phyloP scores from a whole-genome alignment of 306 rosid genomes.

The Vicia faba region DNA sequence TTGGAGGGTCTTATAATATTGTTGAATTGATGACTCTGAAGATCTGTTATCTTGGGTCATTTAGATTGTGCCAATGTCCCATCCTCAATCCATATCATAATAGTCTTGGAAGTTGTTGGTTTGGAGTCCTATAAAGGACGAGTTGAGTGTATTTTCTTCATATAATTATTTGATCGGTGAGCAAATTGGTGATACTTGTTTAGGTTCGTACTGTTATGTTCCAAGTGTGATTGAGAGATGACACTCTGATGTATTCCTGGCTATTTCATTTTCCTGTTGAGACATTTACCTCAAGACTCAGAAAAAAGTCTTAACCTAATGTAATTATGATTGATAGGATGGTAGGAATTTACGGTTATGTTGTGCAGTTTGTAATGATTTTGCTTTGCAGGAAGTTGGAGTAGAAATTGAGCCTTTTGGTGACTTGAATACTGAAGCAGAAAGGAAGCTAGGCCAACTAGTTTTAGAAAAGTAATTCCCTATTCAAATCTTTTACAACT shows the following conservation, averaged over 20 bases:
- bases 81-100: neutral
- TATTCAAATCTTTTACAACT: neutral
- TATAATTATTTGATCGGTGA: neutral
- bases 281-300: neutral
- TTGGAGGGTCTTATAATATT: too few species aligned
- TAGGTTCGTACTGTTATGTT: too few species aligned
- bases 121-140: constrained; percentile 3
- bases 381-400: constrained; percentile 73
- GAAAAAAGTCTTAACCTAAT: constrained; percentile 1
- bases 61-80: constrained; percentile 1
- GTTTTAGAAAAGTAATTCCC: constrained; percentile 75
- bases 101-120: neutral
- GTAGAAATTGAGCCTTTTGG: constrained; percentile 82
- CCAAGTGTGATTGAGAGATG: neutral
- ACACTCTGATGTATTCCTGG: neutral
- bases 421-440: constrained; percentile 86
- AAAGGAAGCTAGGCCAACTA: constrained; percentile 82
- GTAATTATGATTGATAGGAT: neutral
- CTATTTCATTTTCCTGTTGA: constrained; percentile 17
- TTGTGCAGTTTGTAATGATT: constrained; percentile 26
- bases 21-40: too few species aligned
- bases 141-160: neutral
- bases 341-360: constrained; percentile 6
- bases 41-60: too few species aligned
- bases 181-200: neutral